Conservation (phyloP, 257 asterid species). For the Paulownia fortunei region DNA sequence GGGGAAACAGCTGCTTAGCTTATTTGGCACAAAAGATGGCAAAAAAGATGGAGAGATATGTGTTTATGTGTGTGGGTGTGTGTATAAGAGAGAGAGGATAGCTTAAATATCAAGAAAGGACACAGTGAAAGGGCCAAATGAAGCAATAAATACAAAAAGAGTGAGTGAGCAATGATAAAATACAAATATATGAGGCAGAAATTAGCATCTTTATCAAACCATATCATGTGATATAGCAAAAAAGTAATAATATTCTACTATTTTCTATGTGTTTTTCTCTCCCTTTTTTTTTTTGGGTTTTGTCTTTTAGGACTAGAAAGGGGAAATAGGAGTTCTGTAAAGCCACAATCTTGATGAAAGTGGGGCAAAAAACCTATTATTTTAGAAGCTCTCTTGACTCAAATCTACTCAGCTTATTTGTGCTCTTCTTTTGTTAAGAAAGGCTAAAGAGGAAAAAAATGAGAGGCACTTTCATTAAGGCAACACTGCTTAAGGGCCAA, state of each 20-base stretch:
- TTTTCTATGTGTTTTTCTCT: neutral
- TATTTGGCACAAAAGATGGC: conserved; percentile 16
- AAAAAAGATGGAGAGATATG: conserved; percentile 13
- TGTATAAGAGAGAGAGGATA: neutral
- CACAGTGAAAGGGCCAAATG: conserved; percentile 36
- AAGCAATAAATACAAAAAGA: conserved; percentile 35
- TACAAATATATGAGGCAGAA: conserved; percentile 19
- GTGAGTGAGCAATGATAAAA: conserved; percentile 13
- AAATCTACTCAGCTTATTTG: conserved; percentile 13
- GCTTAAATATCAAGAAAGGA: conserved; percentile 45
- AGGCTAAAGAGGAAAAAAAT: neutral
- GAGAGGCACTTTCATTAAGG: neutral
- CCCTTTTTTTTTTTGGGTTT: neutral
- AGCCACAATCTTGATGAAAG: conserved; percentile 1
- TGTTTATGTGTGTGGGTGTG: neutral
- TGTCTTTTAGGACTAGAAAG: conserved; percentile 31
- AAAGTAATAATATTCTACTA: neutral
- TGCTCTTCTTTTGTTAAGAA: neutral
- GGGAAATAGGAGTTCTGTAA: neutral
- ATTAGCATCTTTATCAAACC: conserved; percentile 25
- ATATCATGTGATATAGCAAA: conserved; percentile 28
- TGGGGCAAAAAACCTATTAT: neutral
- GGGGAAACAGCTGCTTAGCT: neutral
- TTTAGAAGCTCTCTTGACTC: neutral
- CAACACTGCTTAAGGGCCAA: neutral